phyloP scores from a whole-genome alignment of 1,284 basidiomycete genomes.

The Somion occarium region DNA sequence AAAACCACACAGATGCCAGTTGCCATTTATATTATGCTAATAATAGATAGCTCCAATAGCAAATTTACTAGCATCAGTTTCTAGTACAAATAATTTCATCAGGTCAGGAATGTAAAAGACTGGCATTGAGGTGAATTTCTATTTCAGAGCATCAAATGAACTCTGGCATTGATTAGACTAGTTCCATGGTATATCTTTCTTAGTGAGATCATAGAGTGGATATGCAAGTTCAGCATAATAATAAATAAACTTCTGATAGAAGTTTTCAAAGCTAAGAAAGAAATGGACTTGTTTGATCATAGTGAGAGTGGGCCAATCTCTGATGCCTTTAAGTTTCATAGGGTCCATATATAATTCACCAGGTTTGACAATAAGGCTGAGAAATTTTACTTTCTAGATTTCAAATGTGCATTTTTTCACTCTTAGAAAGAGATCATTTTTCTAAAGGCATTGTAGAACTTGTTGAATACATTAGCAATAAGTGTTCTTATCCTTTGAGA shows the following conservation, averaged over 20 bases:
- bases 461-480: slow-evolving; percentile 15
- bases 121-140: not conserved
- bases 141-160: too few species aligned
- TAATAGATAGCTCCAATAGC: not conserved
- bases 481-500: too few species aligned
- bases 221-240: slow-evolving; percentile 28
- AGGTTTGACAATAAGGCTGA: too few species aligned
- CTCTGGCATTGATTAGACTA: too few species aligned
- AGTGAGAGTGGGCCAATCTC: slow-evolving; percentile 30
- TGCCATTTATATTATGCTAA: not conserved
- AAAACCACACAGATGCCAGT: not conserved
- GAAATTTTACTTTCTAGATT: too few species aligned
- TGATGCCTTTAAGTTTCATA: slow-evolving; percentile 31
- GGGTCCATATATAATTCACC: slow-evolving; percentile 32
- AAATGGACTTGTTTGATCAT: slow-evolving; percentile 24
- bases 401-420: slow-evolving; percentile 17
- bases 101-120: not conserved
- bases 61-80: too few species aligned
- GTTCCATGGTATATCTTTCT: too few species aligned
- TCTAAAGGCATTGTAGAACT: slow-evolving; percentile 26
- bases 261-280: slow-evolving; percentile 41
- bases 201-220: slow-evolving; percentile 21
- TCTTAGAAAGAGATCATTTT: slow-evolving; percentile 35
- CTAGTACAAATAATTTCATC: not conserved
- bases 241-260: slow-evolving; percentile 38